Base-by-base conservation (phyloP, 257 asterid species). In the Rehmannia glutinosa region DNA sequence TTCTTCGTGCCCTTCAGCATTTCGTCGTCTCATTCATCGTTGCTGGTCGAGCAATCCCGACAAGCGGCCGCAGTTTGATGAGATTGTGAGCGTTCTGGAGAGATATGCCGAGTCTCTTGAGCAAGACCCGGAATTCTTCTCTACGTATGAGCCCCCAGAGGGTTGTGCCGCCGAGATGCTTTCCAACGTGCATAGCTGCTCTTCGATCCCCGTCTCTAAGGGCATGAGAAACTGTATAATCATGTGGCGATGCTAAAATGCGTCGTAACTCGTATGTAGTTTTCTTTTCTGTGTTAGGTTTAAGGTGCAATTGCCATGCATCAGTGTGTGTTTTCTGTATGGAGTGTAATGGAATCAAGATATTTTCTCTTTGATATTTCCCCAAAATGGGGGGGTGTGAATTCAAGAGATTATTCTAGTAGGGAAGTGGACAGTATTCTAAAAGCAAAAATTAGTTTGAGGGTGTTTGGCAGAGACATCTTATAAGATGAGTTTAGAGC, bases 11-110 rank as follows among this genome's bases (percentile, higher is more conserved):
- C 98, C 98, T 9, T 5, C 56, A 25, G 89, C 94, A 24, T 73
- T 92, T 51, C 78, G 81, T 27, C 78, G 45, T 12, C 93, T 92
- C 68, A 88, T 92, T 27, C 83, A 75, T 13, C 88, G 84, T 21
- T 90, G 98, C 78, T 92, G 98, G 98, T 89, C 97, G 8, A 62
- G 86, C 75, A 86, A 82, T 78, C 98, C 96, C 0, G 76, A 79
- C 54, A 92, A 90, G 75, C 81, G 97, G 69, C 97, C 97, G 10
- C 92, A 90, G 11, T 92, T 92, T 10, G 89, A 84, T 41, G 92
- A 86, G 81, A 88, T 92, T n/a, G 95, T 90, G 50, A 70, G 77
- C 55, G 59, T 77, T 68, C 90, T 92, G 9, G 94, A 90, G 68
- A 66, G 73, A 46, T 92, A 80, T 41, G 13, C 83, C 0, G 90